A percentile compares a stretch with the other conserved stretches of the same genome.
Conservation (phyloP, 176 grass and related monocot genomes). For the Chloris gayana region DNA sequence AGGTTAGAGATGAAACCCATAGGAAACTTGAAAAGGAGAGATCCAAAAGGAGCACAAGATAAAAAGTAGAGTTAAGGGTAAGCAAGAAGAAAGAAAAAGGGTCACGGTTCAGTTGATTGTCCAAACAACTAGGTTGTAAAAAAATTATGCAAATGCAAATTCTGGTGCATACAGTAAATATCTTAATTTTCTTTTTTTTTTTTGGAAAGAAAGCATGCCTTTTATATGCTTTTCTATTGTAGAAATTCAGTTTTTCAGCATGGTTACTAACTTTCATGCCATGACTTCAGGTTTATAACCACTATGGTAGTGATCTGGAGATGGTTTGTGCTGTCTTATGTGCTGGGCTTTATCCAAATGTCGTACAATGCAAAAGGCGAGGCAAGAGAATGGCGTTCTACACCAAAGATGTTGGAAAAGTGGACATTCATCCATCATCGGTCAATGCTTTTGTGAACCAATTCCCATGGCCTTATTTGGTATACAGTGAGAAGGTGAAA, state of each 20-base stretch:
- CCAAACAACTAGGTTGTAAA: no score
- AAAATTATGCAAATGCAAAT: neutral
- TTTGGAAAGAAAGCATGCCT: neutral
- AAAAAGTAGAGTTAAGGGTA: no score
- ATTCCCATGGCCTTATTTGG: constrained; percentile 89
- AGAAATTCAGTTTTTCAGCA: neutral
- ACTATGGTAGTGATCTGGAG: constrained; percentile 80
- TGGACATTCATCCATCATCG: constrained; percentile 92
- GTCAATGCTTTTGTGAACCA: constrained; percentile 74
- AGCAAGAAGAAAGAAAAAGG: no score
- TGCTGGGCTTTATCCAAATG: constrained; percentile 96
- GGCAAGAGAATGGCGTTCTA: constrained; percentile 85
- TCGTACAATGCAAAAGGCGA: constrained; percentile 88
- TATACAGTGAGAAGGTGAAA: constrained; percentile 97
- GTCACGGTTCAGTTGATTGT: no score
- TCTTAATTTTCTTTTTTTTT: neutral
- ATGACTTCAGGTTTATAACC: constrained; percentile 72
- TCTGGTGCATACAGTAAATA: neutral
- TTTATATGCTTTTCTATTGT: neutral
- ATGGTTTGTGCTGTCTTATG: constrained; percentile 87
- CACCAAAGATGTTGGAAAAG: constrained; percentile 94
- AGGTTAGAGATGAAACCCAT: no score
- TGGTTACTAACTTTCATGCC: constrained; percentile 25
- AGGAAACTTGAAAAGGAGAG: no score
- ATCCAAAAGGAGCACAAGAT: no score